Percentiles rank a stretch among this genome's conserved stretches.
Conservation (phyloP, 805 yeast species). For the Blastobotrys terrestris region DNA sequence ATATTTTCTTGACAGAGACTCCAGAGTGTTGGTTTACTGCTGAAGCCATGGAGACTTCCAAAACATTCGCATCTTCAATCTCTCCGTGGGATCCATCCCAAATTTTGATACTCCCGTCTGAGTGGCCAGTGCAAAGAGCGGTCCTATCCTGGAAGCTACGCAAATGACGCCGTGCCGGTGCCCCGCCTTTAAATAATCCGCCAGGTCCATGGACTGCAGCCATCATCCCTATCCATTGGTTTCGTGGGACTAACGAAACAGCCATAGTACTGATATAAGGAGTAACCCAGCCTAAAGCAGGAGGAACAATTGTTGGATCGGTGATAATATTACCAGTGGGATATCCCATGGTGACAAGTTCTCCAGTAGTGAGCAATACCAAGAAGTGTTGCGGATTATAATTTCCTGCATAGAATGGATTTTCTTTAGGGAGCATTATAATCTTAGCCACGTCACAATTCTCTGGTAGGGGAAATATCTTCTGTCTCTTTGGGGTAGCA, state of each 20-base stretch:
- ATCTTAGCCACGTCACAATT: slow-evolving; percentile 39
- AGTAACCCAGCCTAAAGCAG: slow-evolving; percentile 69
- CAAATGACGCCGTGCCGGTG: slow-evolving; percentile 47
- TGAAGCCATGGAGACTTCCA: slow-evolving; percentile 52
- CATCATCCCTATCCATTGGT: slow-evolving; percentile 77
- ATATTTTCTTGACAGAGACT: slow-evolving; percentile 48
- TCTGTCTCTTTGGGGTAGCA: slow-evolving; percentile 50
- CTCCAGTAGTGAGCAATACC: slow-evolving; percentile 55
- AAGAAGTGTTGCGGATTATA: slow-evolving; percentile 69
- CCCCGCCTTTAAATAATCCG: slow-evolving; percentile 71
- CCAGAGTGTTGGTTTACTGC: slow-evolving; percentile 39
- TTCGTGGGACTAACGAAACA: slow-evolving; percentile 52
- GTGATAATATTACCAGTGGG: slow-evolving; percentile 50
- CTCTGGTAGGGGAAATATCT: slow-evolving; percentile 49
- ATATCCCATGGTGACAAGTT: slow-evolving; percentile 53
- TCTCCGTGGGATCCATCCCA: slow-evolving; percentile 82
- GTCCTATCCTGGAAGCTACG: slow-evolving; percentile 48
- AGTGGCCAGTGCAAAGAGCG: slow-evolving; percentile 73
- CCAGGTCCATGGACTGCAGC: slow-evolving; percentile 35
- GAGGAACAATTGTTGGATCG: slow-evolving; percentile 64
- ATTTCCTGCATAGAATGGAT: slow-evolving; percentile 75
- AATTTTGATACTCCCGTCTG: slow-evolving; percentile 69
- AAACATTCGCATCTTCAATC: slow-evolving; percentile 48
- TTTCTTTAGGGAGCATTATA: slow-evolving; percentile 48
- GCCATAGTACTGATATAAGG: slow-evolving; percentile 58